Base-by-base conservation (phyloP, 768 basidiomycete species). In the Russula virescens region DNA sequence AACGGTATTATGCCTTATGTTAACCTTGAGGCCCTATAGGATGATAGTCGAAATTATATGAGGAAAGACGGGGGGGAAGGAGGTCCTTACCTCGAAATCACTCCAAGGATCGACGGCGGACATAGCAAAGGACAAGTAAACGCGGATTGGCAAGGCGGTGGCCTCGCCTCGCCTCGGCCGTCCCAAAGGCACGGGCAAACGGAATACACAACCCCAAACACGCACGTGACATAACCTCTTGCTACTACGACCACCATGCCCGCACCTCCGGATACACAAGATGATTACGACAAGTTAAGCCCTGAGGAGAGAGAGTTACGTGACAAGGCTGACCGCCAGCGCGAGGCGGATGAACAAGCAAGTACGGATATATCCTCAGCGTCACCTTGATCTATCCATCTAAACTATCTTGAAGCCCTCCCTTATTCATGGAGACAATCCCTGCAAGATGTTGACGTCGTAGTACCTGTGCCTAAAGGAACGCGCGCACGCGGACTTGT, bases 341-440 rank as follows among this genome's bases (percentile, higher is more conserved):
- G 85, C 19, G 95, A 97, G 75, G 73, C 75, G 66, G 79, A 74
- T 49, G 95, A 97, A 74, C 95, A 97, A 75, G 89, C 86, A 64
- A 87, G 94, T 95, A 76, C 66, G 84, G 68, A 55, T 51, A 43
- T 58, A 62, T 63, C 61, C 62, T 64, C 62, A 54, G 66, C 66
- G 68, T 23, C 57, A 68, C 59, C 60, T 61, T 59, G 55, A 69
- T 54, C 53, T 55, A 69, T 54, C 53, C 54, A 48, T 48, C 60
- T 56, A 58, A 61, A 28, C 45, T 21, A 58, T 65, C 57, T 59
- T 68, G 6, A 21, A 94, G 92, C 85, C 19, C 78, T 99, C 65
- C 97, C 97, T 6, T 98, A 96, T 74, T 77, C 74, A 58, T 99
- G 97, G 97, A 86, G 76, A 51, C 97, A 99, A 72, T 86, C 94